A percentile compares a stretch with the other conserved stretches of the same genome.
Evolutionary conservation across 1,139 yeast species (phyloP).

Genomic region (Suhomyces taliae): DNA sequence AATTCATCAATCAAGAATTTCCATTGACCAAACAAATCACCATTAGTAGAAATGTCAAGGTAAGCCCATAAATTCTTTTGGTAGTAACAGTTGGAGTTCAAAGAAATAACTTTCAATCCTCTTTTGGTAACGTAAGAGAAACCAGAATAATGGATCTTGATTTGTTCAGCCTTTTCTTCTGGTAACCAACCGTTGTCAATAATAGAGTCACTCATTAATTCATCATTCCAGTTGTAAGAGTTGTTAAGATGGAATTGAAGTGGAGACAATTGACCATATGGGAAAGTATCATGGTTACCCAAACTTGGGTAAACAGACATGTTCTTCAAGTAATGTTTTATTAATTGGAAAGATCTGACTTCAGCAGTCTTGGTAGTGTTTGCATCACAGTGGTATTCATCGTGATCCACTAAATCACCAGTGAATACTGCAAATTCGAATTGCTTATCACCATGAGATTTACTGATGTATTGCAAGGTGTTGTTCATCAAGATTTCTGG

Average conservation of each 20-base stretch:
- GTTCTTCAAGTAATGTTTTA: constrained; percentile 54
- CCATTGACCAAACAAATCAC: constrained; percentile 67
- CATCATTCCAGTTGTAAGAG: constrained; percentile 59
- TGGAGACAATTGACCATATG: constrained; percentile 70
- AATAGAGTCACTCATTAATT: constrained; percentile 63
- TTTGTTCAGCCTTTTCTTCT: constrained; percentile 20
- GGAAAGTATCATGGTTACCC: constrained; percentile 76
- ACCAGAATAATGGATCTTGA: constrained; percentile 56
- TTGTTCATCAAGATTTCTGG: constrained; percentile 61
- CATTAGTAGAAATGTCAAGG: constrained; percentile 50
- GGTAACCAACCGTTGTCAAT: constrained; percentile 40
- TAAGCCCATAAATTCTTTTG: constrained; percentile 63
- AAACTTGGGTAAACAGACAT: constrained; percentile 64
- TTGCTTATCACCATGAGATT: constrained; percentile 25
- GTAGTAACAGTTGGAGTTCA: constrained; percentile 69
- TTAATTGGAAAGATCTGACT: constrained; percentile 47
- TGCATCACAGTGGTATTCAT: constrained; percentile 44
- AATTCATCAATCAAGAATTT: constrained; percentile 62
- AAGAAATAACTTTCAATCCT: constrained; percentile 62
- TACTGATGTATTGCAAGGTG: constrained; percentile 48
- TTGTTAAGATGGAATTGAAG: constrained; percentile 35
- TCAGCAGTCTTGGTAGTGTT: constrained; percentile 56
- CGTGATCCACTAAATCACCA: constrained; percentile 70
- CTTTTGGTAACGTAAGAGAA: constrained; percentile 55
- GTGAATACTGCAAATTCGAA: constrained; percentile 67